Base-by-base conservation (phyloP, 495 filamentous ascomycete species). In the Penicillium silybi region DNA sequence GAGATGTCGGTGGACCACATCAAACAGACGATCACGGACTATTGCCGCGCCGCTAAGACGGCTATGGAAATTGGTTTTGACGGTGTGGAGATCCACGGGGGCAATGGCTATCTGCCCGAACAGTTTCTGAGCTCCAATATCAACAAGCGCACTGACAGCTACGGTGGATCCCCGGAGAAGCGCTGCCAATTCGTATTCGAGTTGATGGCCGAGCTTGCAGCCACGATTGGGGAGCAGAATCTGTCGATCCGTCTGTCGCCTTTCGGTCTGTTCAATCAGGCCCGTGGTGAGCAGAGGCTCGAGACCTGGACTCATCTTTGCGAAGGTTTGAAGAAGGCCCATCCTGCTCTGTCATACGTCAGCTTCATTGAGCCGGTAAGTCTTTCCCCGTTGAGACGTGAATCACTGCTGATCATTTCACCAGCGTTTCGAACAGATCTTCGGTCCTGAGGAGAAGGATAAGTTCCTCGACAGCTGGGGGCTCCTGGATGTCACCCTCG, bases 51-150 rank as follows among this genome's bases (percentile, higher is more conserved):
- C 11, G 82, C 86, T 0, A 66, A 71, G 60, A 79, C 77, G 26
- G 84, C 85, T 4, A 72, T 86, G 8, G 72, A 73, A 48, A 85
- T 84, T 37, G 87, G 85, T 10, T 81, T 81, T 53, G 79, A 83
- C 53, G 78, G 79, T 4, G 72, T 82, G 4, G 80, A 83, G 56
- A 51, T 82, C 11, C 78, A 83, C 54, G 74, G 66, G 46, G 74
- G 73, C 2, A 80, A 83, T 59, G 80, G 80, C 0, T 82, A 81
- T 46, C 61, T 84, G 2, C 62, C 72, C 2, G 79, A 81, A 46
- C 77, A 81, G 50, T 82, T 84, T 54, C 62, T 77, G 1, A 71
- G 72, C 37, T 69, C 70, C 25, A 75, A 68, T n/a, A 64, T 73
- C 56, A 82, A 82, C 59, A 72, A 64, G 48, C 66, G 80, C 1